Evolutionary conservation across 768 basidiomycete genomes (phyloP), one percentile per base, ranked within the genome.

Genomic region (Phanerodontia chrysosporium): DNA sequence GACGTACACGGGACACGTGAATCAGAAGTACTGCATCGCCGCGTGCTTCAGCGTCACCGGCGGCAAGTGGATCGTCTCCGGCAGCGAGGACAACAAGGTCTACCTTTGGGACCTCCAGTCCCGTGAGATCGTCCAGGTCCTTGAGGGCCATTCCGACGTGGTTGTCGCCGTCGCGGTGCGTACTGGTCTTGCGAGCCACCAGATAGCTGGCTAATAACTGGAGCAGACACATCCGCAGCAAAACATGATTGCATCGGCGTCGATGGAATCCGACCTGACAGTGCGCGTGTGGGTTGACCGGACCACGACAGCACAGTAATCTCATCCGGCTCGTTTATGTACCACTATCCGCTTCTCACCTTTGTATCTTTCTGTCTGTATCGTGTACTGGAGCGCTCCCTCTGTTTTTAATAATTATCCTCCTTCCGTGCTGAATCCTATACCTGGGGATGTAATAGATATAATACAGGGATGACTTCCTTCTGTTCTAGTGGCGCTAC

Each of bases 91-190:
- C 72, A 79, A 89, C 68, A 95, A 90, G 68, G 82, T 89, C 24
- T 90, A 93, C 60, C 80, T 97, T 9, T 96, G 94, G 92, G 94
- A 98, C 70, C 68, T 98, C 29, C 92, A 95, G 68, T 89, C 85
- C 7, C 79, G 91, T n/a, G 84, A 91, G 67, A 79, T 95, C 49
- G 87, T 93, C 25, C 93, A 95, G 68, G 77, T 85, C 4, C 77
- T 90, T 51, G 84, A 90, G 63, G 87, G 86, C 4, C 93, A 95
- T 71, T 78, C 77, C 32, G 86, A 90, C 69, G 82, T 90, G 5
- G 90, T 95, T 2, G 84, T 94, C 13, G 89, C 91, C 1, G 83
- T 94, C 52, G 87, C 91, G 46, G 90, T 92, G 62, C 52, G 77
- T 73, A 21, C 25, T 53, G 24, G n/a, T n/a, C 27, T 35, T 24